phyloP scores from a whole-genome alignment of 2,329 filamentous ascomycete species.

The Pseudogymnoascus verrucosus region DNA sequence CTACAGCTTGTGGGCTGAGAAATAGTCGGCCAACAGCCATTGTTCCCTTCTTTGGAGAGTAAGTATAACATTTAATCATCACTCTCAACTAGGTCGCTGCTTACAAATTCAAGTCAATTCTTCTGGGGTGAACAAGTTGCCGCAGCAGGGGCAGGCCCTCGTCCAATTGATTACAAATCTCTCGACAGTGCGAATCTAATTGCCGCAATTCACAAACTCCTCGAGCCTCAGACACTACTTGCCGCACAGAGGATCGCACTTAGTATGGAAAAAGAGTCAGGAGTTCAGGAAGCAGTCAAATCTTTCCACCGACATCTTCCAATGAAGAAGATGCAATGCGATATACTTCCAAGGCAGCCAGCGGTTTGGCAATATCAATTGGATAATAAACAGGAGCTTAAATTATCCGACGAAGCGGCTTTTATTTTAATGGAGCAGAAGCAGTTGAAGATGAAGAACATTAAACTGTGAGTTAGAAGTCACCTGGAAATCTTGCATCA shows the following conservation, averaged over 20 bases:
- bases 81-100: background rate
- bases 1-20: slow-evolving; percentile 46
- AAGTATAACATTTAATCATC: background rate
- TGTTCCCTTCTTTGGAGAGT: slow-evolving; percentile 50
- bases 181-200: slow-evolving; percentile 56
- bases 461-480: slow-evolving; percentile 18
- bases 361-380: slow-evolving; percentile 25
- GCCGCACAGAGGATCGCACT: slow-evolving; percentile 41
- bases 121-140: slow-evolving; percentile 74
- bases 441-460: slow-evolving; percentile 14
- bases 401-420: slow-evolving; percentile 14
- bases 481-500: slow-evolving; percentile 41
- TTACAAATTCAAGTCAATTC: slow-evolving; percentile 40
- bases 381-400: slow-evolving; percentile 24
- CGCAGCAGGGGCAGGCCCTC: slow-evolving; percentile 60
- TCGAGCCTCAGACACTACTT: slow-evolving; percentile 47
- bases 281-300: slow-evolving; percentile 51
- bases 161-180: slow-evolving; percentile 59
- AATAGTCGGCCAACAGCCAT: slow-evolving; percentile 44
- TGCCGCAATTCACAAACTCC: slow-evolving; percentile 51
- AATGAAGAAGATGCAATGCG: slow-evolving; percentile 55
- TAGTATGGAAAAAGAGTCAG: slow-evolving; percentile 57
- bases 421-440: slow-evolving; percentile 13
- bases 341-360: slow-evolving; percentile 49
- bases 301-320: slow-evolving; percentile 62